Base-by-base conservation (phyloP, 2,329 filamentous ascomycete species). In the Alternaria metachromatica region DNA sequence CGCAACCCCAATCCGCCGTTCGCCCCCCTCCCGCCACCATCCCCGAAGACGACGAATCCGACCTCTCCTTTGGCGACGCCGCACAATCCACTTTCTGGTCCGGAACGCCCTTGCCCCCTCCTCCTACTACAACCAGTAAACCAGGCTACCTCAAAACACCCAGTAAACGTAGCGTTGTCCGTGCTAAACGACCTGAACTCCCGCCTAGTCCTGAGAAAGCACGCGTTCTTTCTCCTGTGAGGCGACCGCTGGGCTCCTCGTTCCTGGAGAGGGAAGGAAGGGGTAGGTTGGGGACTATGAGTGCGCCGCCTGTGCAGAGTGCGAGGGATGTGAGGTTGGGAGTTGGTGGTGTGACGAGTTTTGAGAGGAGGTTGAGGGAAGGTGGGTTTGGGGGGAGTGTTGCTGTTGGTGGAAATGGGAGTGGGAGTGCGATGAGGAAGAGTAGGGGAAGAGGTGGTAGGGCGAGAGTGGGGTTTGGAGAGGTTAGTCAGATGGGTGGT, bases 141-240 rank as follows among this genome's bases (percentile, higher is more conserved):
- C 69, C 76, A 9, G 81, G 80, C 0, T 85, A 85, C 57, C 78
- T 85, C 59, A 82, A 83, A 43, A 84, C 84, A 28, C 84, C 84
- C 0, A 82, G 80, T 45, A 82, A 82, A 60, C 76, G 80, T 23
- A 74, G 69, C 49, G 72, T 80, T 1, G 80, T 74, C 3, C 67
- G 80, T 1, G 71, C 74, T 2, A 80, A 79, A 60, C 68, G 76
- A 10, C 70, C 72, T 10, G 74, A 76, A 30, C 60, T 78, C 1
- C 69, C 67, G 3, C 50, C 59, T 5, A 75, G 70, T 57, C 72
- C 76, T 0, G 72, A 78, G 61, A 77, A 76, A 45, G 48, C 43
- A 15, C 46, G 57, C 6, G 41, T 58, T 5, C 23, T 60, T 15
- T 62, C 63, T 60, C 62, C 66, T 23, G 37, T 58, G 26, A 15